phyloP scores from a whole-genome alignment of 257 asterid species.

The Solanum clarkiae region DNA sequence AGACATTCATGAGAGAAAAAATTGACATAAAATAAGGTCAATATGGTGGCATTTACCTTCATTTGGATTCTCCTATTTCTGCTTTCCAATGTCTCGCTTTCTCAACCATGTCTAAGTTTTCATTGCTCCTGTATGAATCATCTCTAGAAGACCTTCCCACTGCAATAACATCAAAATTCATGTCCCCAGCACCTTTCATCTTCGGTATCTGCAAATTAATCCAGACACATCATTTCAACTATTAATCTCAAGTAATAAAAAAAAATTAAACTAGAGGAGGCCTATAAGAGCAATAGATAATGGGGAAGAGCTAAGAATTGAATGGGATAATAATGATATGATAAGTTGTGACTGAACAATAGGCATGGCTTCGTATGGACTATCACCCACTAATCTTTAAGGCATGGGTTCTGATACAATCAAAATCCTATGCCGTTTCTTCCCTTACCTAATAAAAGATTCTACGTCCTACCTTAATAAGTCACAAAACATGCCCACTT shows the following conservation, averaged over 20 bases:
- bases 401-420: no score
- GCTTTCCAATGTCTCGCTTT: no score
- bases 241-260: not conserved
- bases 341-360: slow-evolving; percentile 25
- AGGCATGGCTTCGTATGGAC: slow-evolving; percentile 24
- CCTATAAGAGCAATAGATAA: slow-evolving; percentile 47
- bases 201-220: slow-evolving; percentile 35
- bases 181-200: slow-evolving; percentile 57
- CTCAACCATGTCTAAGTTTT: no score
- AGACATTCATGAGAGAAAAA: no score
- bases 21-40: no score
- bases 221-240: not conserved
- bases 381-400: slow-evolving; percentile 33
- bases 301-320: slow-evolving; percentile 27
- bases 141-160: slow-evolving; percentile 23
- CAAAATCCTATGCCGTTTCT: no score
- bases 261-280: not conserved
- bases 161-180: slow-evolving; percentile 23
- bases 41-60: no score
- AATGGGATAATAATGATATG: slow-evolving; percentile 23
- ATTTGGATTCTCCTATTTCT: no score
- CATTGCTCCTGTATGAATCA: slow-evolving; percentile 36
- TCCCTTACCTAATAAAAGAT: no score
- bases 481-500: no score
- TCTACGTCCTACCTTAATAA: no score